A percentile compares a stretch with the other conserved stretches of the same genome.
These are phyloP conservation scores for Adansonia rubrostipa DNA, from an alignment of 441 rosid genomes.

Conservation along the genomic window DNA sequence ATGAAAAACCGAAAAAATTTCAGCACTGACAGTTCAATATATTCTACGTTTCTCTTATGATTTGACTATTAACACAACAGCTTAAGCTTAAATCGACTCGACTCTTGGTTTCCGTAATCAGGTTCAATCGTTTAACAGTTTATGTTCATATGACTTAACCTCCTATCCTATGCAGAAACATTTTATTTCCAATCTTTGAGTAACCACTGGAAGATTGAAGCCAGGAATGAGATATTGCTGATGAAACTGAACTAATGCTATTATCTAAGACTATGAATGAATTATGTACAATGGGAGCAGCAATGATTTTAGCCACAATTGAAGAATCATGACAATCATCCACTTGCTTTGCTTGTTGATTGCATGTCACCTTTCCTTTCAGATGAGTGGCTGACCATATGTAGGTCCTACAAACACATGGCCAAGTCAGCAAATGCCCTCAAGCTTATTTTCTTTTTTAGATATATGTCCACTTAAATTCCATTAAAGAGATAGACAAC, in stretches of 20 bases:
- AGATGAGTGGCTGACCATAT: conserved; percentile 29
- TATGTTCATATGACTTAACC: too few relatives aligned
- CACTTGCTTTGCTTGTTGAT: conserved; percentile 23
- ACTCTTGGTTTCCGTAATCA: too few relatives aligned
- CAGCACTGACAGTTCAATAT: background rate
- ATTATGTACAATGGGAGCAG: background rate
- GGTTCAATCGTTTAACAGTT: too few relatives aligned
- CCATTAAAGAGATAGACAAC: background rate
- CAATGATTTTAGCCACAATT: background rate
- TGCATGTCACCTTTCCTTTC: conserved; percentile 30
- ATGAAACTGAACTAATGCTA: background rate
- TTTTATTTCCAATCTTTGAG: background rate
- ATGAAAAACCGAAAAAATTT: background rate
- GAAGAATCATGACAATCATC: conserved; percentile 19
- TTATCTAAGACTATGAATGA: background rate
- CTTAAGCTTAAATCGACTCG: too few relatives aligned
- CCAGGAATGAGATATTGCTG: background rate
- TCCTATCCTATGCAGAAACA: too few relatives aligned
- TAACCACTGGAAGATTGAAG: background rate
- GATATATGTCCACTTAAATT: background rate
- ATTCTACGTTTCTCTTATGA: background rate
- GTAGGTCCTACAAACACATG: conserved; percentile 44
- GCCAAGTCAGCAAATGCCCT: conserved; percentile 38
- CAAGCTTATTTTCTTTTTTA: background rate
- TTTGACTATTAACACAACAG: too few relatives aligned